A percentile compares a stretch with the other conserved stretches of the same genome.
These are phyloP conservation scores for Rugonectria rugulosa DNA, from an alignment of 2,329 filamentous ascomycete genomes.

Conservation along the genomic window DNA sequence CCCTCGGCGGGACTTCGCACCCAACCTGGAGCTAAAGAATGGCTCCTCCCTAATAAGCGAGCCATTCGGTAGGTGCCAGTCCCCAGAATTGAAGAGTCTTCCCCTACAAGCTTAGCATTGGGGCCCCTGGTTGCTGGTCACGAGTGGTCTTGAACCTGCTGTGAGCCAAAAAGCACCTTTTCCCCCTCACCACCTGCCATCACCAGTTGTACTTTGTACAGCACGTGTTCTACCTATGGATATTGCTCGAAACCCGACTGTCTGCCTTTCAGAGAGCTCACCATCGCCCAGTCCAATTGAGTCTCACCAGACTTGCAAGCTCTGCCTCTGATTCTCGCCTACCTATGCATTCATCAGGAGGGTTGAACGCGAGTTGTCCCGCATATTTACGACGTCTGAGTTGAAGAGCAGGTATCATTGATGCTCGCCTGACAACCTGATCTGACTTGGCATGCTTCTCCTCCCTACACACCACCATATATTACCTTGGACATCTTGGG, in stretches of 20 bases:
- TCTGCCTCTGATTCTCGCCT: neutral
- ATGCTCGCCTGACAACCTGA: constrained; percentile 8
- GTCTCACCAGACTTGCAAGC: neutral
- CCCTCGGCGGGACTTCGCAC: constrained; percentile 42
- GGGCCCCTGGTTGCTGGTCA: constrained; percentile 35
- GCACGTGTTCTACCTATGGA: constrained; percentile 7
- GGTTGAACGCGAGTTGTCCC: constrained; percentile 8
- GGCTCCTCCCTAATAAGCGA: constrained; percentile 39
- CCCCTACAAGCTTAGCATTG: constrained; percentile 28
- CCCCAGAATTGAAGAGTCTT: constrained; percentile 30
- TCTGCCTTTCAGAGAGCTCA: neutral
- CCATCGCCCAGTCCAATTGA: constrained; percentile 4
- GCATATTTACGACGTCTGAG: constrained; percentile 7
- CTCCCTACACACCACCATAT: constrained; percentile 9
- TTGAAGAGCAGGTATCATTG: neutral
- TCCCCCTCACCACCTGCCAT: constrained; percentile 27
- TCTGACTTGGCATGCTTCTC: constrained; percentile 8
- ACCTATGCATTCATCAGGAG: constrained; percentile 16
- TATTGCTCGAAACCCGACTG: neutral
- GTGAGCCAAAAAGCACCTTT: constrained; percentile 33
- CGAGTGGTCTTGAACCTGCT: constrained; percentile 31
- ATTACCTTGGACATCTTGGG: neutral
- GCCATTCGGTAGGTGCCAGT: constrained; percentile 34
- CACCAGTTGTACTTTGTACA: constrained; percentile 3
- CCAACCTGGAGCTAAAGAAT: constrained; percentile 33